Evolutionary conservation across 148 eudicot species (phyloP), one percentile per base, ranked within the genome.

Genomic region (Rhododendron vialii): DNA sequence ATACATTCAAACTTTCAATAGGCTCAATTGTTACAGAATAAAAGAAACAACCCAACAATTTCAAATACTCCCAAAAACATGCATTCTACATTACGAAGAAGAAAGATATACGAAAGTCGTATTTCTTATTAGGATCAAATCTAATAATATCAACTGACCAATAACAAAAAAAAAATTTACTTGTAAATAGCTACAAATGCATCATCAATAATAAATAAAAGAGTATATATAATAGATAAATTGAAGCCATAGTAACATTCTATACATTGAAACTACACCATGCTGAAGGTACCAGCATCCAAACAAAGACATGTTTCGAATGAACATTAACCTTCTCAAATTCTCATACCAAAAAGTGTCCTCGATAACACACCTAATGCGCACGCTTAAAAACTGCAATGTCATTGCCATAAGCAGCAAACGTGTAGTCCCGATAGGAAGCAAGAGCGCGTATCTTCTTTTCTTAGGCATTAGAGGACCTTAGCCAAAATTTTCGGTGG

Each of bases 391-490:
- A 95, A 59, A 98, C 98, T 28, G 92, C 99, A 88, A 98, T 94
- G 45, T 90, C 71, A 65, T 84, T 91, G 80, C 99, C 98, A 89
- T 93, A 95, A 36, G 99, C 98, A 51, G 98, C 99, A 92, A 98
- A 98, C 45, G 98, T 98, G 86, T 93, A 98, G 83, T 98, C 98
- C 82, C 98, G 96, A 90, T 91, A 94, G 53, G 95, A 93, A 86
- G 98, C 96, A 82, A 98, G 94, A 83, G 98, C 99, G 75, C 94
- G 91, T 82, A 98, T 98, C 90, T 98, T 98, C 91, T 94, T 94
- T 98, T 98, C 91, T 94, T 94, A 8, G 99, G 22, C 20, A 82
- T 59, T 78, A 94, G 98, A 84, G 98, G 96, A 88, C 98, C 99
- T 97, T 89, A 92, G 28, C n/a, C 30, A 88, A 87, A 76, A 30